Evolutionary conservation across 2,329 filamentous ascomycete genomes (phyloP), one percentile per base, ranked within the genome.

Genomic region (Colletotrichum liaoningense): DNA sequence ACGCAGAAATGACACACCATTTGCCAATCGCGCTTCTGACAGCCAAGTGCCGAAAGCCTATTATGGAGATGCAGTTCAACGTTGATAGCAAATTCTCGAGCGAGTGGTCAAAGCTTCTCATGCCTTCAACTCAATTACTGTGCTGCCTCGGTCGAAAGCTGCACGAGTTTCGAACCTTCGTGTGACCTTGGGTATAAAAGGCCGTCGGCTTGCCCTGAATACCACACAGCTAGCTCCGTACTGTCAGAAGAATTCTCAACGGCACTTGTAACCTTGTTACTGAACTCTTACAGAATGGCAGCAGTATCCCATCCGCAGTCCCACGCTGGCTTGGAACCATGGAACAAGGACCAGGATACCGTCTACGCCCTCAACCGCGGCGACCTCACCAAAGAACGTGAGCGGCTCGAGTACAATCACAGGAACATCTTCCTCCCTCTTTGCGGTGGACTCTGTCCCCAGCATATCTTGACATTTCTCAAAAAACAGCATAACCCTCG

Each of bases 351-450:
- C 6, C 55, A 71, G 8, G 35, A 67, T 28, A 38, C 33, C 19
- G 16, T 60, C 33, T 73, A 73, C 56, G 22, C 28, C 9, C 70
- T 69, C 42, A 69, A 69, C 56, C 42, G 55, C 7, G 66, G 59
- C 38, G 65, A 56, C 26, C 54, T 69, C 16, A 9, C 42, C 55
- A 59, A 24, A 1, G 70, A 69, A 33, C 55, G 66, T 24, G 54
- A 46, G 2, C 52, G 70, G 3, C 70, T 73, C 22, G 66, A 73
- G 24, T 73, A 46, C 42, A 73, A 73, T 14, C 70, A 72, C 59
- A 22, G 42, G 52, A 57, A 46, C 9, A 52, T 73, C 60, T 55
- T 30, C 42, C 14, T 59, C 9, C 59, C 66, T 1, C 52, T 69
- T 16, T 72, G 65, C 30, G 69, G 59, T 19, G 63, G 55, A 14